These are phyloP conservation scores for Warburgia ugandensis DNA, from an alignment of 164 flowering plant genomes.

Conservation along the genomic window DNA sequence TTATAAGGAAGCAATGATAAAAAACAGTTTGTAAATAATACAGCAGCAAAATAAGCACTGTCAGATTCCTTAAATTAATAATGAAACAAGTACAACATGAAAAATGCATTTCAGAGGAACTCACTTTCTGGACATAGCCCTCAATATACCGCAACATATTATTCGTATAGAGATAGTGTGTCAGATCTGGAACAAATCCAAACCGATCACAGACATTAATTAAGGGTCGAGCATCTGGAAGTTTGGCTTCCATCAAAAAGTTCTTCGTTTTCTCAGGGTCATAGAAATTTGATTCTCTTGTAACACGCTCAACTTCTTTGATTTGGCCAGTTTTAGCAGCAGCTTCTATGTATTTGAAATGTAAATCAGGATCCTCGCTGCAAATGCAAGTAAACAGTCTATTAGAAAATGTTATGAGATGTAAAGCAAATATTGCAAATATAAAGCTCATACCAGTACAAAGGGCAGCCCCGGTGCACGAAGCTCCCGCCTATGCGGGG, in stretches of 20 bases:
- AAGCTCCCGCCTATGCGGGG: too few species aligned
- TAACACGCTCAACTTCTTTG: conserved; percentile 97
- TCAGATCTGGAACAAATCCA: conserved; percentile 98
- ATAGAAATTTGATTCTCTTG: conserved; percentile 95
- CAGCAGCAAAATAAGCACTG: too few species aligned
- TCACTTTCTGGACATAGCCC: conserved; percentile 98
- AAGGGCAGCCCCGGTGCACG: too few species aligned
- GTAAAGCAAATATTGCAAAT: too few species aligned
- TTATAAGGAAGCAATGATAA: too few species aligned
- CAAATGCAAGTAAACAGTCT: conserved; percentile 5
- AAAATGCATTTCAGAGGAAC: background rate
- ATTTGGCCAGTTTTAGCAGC: conserved; percentile 99
- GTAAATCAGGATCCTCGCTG: conserved; percentile 99
- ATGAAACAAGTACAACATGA: background rate
- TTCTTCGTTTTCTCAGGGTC: conserved; percentile 97
- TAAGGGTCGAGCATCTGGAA: conserved; percentile 98
- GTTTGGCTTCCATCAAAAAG: conserved; percentile 97
- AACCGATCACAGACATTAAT: conserved; percentile 98
- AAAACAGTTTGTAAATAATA: too few species aligned
- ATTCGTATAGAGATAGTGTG: conserved; percentile 83
- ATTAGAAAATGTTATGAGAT: background rate
- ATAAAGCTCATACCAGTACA: too few species aligned
- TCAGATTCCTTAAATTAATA: too few species aligned
- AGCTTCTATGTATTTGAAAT: conserved; percentile 96
- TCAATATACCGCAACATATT: conserved; percentile 99